A percentile compares a stretch with the other conserved stretches of the same genome.
Evolutionary conservation across 2,329 filamentous ascomycete species (phyloP).

Genomic region (Arthrobotrys musiformis): DNA sequence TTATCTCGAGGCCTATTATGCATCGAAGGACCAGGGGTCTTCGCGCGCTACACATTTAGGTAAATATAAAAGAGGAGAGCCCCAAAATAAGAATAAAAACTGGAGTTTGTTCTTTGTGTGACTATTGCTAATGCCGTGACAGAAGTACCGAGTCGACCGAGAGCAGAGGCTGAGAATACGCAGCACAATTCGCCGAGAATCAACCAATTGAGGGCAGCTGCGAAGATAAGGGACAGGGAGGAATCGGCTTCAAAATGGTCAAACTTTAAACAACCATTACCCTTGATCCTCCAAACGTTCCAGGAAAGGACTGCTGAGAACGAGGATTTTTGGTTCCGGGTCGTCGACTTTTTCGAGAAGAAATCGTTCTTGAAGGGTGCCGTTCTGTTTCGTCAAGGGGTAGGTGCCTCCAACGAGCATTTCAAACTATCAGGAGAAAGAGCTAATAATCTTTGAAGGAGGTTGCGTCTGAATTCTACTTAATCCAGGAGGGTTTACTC

Average conservation of each 20-base stretch:
- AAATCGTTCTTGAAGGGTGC: slow-evolving; percentile 75
- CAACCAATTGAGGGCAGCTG: slow-evolving; percentile 80
- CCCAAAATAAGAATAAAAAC: too few relatives aligned
- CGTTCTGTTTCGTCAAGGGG: slow-evolving; percentile 78
- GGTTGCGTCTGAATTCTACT: slow-evolving; percentile 82
- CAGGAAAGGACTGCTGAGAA: slow-evolving; percentile 84
- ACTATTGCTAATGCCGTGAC: slow-evolving; percentile 10
- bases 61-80: too few relatives aligned
- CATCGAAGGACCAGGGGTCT: slow-evolving; percentile 59
- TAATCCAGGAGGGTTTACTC: slow-evolving; percentile 88
- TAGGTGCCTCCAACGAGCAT: slow-evolving; percentile 25
- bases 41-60: slow-evolving; percentile 37
- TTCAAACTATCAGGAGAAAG: background rate
- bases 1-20: slow-evolving; percentile 82
- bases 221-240: slow-evolving; percentile 75
- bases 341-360: slow-evolving; percentile 77
- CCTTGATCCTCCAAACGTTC: slow-evolving; percentile 94
- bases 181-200: slow-evolving; percentile 80
- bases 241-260: slow-evolving; percentile 76
- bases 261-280: slow-evolving; percentile 87
- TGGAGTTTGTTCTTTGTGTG: background rate
- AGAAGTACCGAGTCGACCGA: slow-evolving; percentile 36
- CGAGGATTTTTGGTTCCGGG: slow-evolving; percentile 94
- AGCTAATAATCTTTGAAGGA: slow-evolving; percentile 64
- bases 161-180: slow-evolving; percentile 63